phyloP scores from a whole-genome alignment of 768 basidiomycete genomes.

The Lentinula lateritia region DNA sequence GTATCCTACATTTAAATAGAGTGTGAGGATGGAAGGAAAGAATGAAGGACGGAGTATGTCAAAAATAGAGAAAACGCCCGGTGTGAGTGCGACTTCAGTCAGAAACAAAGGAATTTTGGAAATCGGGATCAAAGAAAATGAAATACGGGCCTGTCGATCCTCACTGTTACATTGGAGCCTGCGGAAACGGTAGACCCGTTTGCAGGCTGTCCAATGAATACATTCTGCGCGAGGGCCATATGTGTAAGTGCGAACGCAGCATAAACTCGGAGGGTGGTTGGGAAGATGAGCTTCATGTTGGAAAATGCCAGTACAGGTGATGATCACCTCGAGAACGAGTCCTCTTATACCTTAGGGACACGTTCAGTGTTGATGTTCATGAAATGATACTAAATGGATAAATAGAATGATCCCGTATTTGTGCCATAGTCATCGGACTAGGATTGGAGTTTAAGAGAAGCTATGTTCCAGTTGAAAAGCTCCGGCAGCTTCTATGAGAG shows the following conservation, averaged over 20 bases:
- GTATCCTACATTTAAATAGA: constrained; percentile 19
- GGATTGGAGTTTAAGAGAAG: no score
- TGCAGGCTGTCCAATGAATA: constrained; percentile 34
- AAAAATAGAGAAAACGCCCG: not conserved
- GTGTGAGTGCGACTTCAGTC: not conserved
- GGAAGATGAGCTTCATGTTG: not conserved
- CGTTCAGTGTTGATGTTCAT: no score
- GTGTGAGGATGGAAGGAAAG: not conserved
- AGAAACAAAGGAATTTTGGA: not conserved
- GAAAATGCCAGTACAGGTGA: not conserved
- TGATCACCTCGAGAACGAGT: not conserved
- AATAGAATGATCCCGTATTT: no score
- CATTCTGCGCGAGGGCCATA: constrained; percentile 33
- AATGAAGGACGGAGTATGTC: not conserved
- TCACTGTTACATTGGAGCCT: constrained; percentile 35
- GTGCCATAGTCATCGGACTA: no score
- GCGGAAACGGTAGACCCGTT: constrained; percentile 25
- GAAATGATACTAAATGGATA: no score
- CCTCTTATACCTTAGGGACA: not conserved
- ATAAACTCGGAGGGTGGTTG: not conserved
- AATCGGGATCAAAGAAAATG: not conserved
- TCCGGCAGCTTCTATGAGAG: no score
- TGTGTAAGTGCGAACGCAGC: constrained; percentile 16
- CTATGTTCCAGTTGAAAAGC: no score
- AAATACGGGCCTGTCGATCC: constrained; percentile 44